Evolutionary conservation across 768 basidiomycete genomes (phyloP).

Genomic region (Termitomyces sp.): DNA sequence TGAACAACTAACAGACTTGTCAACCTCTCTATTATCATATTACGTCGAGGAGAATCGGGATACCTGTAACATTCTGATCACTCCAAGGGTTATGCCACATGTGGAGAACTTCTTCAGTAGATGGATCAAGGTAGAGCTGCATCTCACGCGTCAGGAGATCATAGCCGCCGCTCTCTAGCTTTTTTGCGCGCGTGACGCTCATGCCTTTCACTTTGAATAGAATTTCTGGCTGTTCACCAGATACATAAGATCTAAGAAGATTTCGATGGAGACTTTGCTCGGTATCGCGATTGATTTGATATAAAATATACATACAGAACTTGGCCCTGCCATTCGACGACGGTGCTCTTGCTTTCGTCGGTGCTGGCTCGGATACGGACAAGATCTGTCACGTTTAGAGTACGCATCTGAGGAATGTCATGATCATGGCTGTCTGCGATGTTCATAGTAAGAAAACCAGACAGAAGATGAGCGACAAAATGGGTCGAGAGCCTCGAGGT

Average conservation of each 20-base stretch:
- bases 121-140: constrained; percentile 18
- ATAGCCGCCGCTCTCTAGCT: constrained; percentile 12
- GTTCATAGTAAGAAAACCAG: background rate
- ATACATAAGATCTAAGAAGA: constrained; percentile 12
- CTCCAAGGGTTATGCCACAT: constrained; percentile 17
- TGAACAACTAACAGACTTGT: constrained; percentile 10
- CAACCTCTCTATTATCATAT: too few species aligned
- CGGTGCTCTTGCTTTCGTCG: constrained; percentile 13
- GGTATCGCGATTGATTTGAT: background rate
- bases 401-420: background rate
- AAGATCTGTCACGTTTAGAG: constrained; percentile 7
- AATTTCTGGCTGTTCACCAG: constrained; percentile 12
- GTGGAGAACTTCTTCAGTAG: constrained; percentile 13
- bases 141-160: constrained; percentile 15
- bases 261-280: background rate
- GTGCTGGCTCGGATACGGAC: constrained; percentile 16
- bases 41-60: background rate
- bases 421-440: background rate
- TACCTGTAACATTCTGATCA: constrained; percentile 13
- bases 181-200: constrained; percentile 14
- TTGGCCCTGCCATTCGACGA: constrained; percentile 16
- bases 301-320: constrained; percentile 8
- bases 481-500: too few species aligned
- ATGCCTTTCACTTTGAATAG: constrained; percentile 18
- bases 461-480: background rate